These are phyloP conservation scores for Pholiota conissans DNA, from an alignment of 768 basidiomycete species.

Conservation along the genomic window DNA sequence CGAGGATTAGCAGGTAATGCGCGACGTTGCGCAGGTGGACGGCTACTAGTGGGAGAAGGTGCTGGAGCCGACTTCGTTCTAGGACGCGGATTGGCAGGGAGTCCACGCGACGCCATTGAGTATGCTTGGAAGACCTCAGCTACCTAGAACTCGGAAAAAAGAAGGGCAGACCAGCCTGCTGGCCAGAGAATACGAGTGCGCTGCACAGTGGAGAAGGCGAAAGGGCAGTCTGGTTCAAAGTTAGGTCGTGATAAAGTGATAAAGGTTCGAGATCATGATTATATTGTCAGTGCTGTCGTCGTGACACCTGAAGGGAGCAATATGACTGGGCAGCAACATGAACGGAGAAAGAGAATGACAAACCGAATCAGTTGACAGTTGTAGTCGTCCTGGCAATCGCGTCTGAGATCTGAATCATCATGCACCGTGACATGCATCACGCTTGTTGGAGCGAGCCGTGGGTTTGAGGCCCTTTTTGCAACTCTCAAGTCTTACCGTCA, in stretches of 20 bases:
- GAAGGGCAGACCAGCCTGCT: conserved; percentile 16
- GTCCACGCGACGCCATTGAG: conserved; percentile 16
- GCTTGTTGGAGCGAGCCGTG: too few relatives aligned
- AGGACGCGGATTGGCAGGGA: conserved; percentile 25
- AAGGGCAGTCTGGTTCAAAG: conserved; percentile 4
- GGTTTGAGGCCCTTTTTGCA: too few relatives aligned
- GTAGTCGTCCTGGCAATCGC: conserved; percentile 20
- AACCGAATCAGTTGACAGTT: neutral
- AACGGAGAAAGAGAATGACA: neutral
- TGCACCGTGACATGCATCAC: too few relatives aligned
- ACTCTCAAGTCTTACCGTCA: too few relatives aligned
- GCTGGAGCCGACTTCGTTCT: conserved; percentile 8
- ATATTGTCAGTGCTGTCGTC: conserved; percentile 15
- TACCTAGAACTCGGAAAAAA: conserved; percentile 7
- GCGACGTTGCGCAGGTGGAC: neutral
- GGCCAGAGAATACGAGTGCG: conserved; percentile 15
- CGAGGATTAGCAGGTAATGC: conserved; percentile 10
- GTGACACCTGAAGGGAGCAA: neutral
- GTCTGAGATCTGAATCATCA: too few relatives aligned
- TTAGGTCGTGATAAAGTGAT: neutral
- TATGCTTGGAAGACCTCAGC: conserved; percentile 5
- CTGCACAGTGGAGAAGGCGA: conserved; percentile 14
- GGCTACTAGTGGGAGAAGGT: neutral
- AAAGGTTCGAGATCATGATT: neutral
- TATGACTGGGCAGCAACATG: neutral